Evolutionary conservation across 2,329 filamentous ascomycete species (phyloP), one percentile per base, ranked within the genome.

Genomic region (Fusarium cyanostomum): DNA sequence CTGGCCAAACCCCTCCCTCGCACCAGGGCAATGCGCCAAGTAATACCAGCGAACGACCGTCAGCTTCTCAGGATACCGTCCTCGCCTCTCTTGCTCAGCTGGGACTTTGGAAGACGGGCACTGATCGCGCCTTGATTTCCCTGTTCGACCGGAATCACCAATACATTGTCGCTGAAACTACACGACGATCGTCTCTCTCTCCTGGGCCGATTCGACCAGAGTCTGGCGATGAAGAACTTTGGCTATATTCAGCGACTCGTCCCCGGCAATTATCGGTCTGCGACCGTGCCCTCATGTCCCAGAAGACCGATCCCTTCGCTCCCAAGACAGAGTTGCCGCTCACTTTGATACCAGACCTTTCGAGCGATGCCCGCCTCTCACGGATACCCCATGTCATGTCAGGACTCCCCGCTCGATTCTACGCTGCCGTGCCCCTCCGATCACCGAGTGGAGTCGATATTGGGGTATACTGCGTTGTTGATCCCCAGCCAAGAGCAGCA

Each of bases 81-180:
- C 73, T 85, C 30, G 82, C 80, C 1, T 77, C 80, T 5, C 78
- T 84, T 46, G 81, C 81, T 27, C 82, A 85, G 63, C 74, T 85
- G 5, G 82, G 76, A 1, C 74, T 78, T 9, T 71, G 79, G 52
- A 77, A 79, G 11, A 73, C 84, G 8, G 72, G 77, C 18, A 76
- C 74, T 8, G 69, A 74, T 21, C 77, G 81, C 31, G 73, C 75
- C 15, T 57, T 84, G n/a, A 76, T 86, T 51, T 84, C 82, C 3
- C 73, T 85, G 15, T 84, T 86, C 59, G 82, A 83, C 65, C 73
- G 72, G 2, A 73, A 74, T 8, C 69, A 77, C 52, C 82, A 85
- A 58, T 78, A 83, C 52, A 72, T 85, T 24, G 71, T 85, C 18
- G 81, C 82, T 49, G 83, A 85, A 62, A 80, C 81, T 5, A 81